These are phyloP conservation scores for Paramecium sonneborni DNA, from an alignment of 73 alveolate species.

Conservation along the genomic window DNA sequence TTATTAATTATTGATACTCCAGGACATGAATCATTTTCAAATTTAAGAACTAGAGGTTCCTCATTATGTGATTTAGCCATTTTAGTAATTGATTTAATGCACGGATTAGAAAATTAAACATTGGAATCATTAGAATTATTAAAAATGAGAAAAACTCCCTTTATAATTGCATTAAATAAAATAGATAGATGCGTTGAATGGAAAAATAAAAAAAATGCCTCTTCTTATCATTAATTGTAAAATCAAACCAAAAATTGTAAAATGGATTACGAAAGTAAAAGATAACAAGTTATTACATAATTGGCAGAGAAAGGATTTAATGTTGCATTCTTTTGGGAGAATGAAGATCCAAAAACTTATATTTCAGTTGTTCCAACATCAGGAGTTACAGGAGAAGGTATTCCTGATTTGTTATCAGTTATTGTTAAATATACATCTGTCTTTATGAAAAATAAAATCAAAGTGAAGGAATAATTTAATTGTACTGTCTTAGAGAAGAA, in stretches of 20 bases:
- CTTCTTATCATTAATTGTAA: slow-evolving; percentile 40
- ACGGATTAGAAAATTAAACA: slow-evolving; percentile 97
- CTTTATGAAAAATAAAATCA: slow-evolving; percentile 74
- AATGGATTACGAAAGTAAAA: slow-evolving; percentile 32
- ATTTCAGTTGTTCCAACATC: slow-evolving; percentile 98
- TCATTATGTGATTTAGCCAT: slow-evolving; percentile 98
- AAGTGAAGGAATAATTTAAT: slow-evolving; percentile 85
- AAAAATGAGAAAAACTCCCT: slow-evolving; percentile 95
- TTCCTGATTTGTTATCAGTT: slow-evolving; percentile 98
- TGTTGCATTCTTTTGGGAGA: slow-evolving; percentile 95
- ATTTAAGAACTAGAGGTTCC: slow-evolving; percentile 98
- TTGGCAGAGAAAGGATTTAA: slow-evolving; percentile 95
- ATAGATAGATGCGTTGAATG: slow-evolving; percentile 96
- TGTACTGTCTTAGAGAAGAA: slow-evolving; percentile 99
- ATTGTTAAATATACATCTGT: slow-evolving; percentile 88
- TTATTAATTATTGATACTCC: slow-evolving; percentile 99
- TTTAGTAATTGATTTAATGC: slow-evolving; percentile 98
- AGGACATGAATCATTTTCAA: slow-evolving; percentile 99
- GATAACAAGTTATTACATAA: slow-evolving; percentile 59
- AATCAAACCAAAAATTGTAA: slow-evolving; percentile 24
- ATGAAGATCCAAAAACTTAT: slow-evolving; percentile 87
- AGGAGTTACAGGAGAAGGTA: slow-evolving; percentile 99
- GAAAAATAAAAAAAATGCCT: slow-evolving; percentile 83
- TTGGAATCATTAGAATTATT: slow-evolving; percentile 96
- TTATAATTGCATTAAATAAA: slow-evolving; percentile 98